A percentile compares a stretch with the other conserved stretches of the same genome.
Evolutionary conservation across 306 rosid genomes (phyloP).

Genomic region (Rubus parviflorus): DNA sequence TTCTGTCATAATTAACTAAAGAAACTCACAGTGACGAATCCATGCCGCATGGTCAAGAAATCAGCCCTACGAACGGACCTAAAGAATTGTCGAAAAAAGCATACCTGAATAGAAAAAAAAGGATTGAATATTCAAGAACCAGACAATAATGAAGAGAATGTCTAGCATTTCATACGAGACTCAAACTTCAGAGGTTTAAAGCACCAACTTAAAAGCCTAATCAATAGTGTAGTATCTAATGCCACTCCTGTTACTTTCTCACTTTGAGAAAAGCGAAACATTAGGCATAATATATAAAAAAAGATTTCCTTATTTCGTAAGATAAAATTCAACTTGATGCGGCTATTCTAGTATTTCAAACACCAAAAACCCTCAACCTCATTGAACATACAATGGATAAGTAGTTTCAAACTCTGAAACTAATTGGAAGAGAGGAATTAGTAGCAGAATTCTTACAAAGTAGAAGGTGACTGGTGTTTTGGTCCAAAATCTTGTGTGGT

Average conservation of each 20-base stretch:
- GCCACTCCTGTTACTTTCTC: too few relatives aligned
- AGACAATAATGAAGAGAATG: background rate
- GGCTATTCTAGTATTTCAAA: too few relatives aligned
- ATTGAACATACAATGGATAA: too few relatives aligned
- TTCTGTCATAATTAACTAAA: constrained; percentile 2
- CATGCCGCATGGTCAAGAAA: constrained; percentile 92
- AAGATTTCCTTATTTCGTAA: too few relatives aligned
- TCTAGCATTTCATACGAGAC: background rate
- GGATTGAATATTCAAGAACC: background rate
- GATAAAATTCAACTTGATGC: too few relatives aligned
- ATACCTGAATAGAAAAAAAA: constrained; percentile 56
- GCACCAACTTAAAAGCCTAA: too few relatives aligned
- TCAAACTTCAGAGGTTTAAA: background rate
- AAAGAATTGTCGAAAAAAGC: constrained; percentile 82
- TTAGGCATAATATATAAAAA: too few relatives aligned
- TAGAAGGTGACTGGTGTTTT: constrained; percentile 71
- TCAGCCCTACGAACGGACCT: constrained; percentile 91
- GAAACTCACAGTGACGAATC: constrained; percentile 74
- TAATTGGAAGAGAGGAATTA: constrained; percentile 1
- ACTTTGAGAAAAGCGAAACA: too few relatives aligned
- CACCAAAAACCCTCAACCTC: too few relatives aligned
- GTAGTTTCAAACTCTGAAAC: background rate
- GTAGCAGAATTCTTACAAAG: constrained; percentile 53
- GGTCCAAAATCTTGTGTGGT: constrained; percentile 72
- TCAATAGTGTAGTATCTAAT: too few relatives aligned